These are phyloP conservation scores for Cladobotryum mycophilum DNA, from an alignment of 2,329 filamentous ascomycete species.

Conservation along the genomic window DNA sequence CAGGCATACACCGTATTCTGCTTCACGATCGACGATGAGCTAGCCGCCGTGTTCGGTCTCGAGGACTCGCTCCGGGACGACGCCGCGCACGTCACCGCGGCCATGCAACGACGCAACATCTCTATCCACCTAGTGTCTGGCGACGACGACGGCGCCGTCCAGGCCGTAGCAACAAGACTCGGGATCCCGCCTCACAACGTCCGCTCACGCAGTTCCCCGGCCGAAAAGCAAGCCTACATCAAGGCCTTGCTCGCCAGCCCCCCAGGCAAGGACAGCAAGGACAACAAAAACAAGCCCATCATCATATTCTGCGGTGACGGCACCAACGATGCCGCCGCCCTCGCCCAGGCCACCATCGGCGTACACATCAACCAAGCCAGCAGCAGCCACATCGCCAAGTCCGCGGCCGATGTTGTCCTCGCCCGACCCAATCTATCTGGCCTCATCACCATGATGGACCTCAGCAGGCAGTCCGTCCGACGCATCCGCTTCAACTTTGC, in stretches of 20 bases:
- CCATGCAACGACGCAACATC: slow-evolving; percentile 33
- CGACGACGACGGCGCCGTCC: slow-evolving; percentile 47
- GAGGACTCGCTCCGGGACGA: slow-evolving; percentile 41
- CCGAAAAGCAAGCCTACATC: slow-evolving; percentile 42
- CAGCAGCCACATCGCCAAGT: slow-evolving; percentile 59
- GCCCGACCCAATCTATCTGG: slow-evolving; percentile 50
- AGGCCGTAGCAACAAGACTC: slow-evolving; percentile 32
- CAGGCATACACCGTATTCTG: slow-evolving; percentile 41
- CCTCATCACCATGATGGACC: slow-evolving; percentile 51
- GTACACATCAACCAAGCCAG: slow-evolving; percentile 59
- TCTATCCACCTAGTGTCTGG: slow-evolving; percentile 45
- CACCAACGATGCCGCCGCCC: slow-evolving; percentile 69
- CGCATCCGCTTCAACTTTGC: slow-evolving; percentile 62
- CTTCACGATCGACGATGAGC: slow-evolving; percentile 31
- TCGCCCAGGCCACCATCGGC: slow-evolving; percentile 65
- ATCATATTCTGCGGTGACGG: slow-evolving; percentile 72
- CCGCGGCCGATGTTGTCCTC: slow-evolving; percentile 64
- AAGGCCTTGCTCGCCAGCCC: slow-evolving; percentile 25
- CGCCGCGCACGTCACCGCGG: slow-evolving; percentile 27
- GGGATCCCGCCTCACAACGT: slow-evolving; percentile 33
- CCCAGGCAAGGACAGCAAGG: background rate
- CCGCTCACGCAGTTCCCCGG: slow-evolving; percentile 37
- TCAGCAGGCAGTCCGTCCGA: slow-evolving; percentile 38
- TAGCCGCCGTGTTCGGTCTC: slow-evolving; percentile 40
- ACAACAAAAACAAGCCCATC: slow-evolving; percentile 23